Base-by-base conservation (phyloP, 2,329 filamentous ascomycete species). In the Beauveria pseudobassiana region DNA sequence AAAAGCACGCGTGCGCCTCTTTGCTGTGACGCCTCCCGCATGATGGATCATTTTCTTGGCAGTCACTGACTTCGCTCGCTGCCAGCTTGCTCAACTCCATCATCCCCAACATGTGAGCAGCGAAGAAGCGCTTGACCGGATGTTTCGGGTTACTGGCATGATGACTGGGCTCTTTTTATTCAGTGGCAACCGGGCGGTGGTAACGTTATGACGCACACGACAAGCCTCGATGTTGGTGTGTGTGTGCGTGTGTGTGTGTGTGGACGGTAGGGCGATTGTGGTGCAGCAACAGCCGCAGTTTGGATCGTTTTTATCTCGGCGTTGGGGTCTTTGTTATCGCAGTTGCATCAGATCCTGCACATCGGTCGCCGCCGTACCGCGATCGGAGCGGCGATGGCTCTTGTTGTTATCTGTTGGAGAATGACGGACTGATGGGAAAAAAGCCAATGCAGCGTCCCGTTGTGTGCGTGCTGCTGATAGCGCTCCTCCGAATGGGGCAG, bases 201-300 rank as follows among this genome's bases (percentile, higher is more conserved):
- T 43, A 43, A n/a, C 30, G 26, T 30, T 46, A 59, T 59, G 56
- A 59, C 56, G 56, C 56, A 59, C 46, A 59, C 56, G 45, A 50
- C 54, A 57, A 38, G 43, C 30, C 53, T 30, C 42, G 34, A 42
- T 40, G 53, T 24, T 46, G 40, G 52, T 43, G 34, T 40, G 28
- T 40, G n/a, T 14, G 18, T 24, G 28, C 8, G 24, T 12, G 50
- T 34, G 14, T 28, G 24, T 49, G 46, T 30, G 24, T 34, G 49
- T 51, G 26, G 49, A 18, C 18, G 12, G 30, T 34, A 34, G 10
- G 30, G 22, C 45, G 43, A 14, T 14, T 38, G 34, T 38, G 34
- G 12, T 38, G 34, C 34, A 38, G 34, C 34, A 38, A 14, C 34
- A 38, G 34, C 34, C 34, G 30, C 30, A 34, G 12, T 12, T 34